Evolutionary conservation across 2,329 filamentous ascomycete genomes (phyloP).

Genomic region (Aspergillus cejpii): DNA sequence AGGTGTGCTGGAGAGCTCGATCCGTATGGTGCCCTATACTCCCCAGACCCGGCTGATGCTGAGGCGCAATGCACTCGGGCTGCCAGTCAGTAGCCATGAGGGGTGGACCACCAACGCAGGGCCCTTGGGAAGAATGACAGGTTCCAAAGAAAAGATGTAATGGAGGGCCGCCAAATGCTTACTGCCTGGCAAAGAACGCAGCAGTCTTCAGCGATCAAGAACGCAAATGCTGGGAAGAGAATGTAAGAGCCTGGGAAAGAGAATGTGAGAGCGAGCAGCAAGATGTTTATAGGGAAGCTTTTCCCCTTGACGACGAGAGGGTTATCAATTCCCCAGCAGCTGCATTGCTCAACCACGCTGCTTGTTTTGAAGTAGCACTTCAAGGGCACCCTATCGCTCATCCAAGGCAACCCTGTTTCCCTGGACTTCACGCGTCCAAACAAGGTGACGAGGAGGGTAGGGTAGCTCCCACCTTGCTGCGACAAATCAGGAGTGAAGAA

Average conservation of each 20-base stretch:
- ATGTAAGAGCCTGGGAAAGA: constrained; percentile 40
- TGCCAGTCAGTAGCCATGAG: constrained; percentile 39
- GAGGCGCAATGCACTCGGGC: constrained; percentile 35
- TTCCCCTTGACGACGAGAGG: constrained; percentile 26
- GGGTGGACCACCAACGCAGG: constrained; percentile 30
- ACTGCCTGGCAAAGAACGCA: constrained; percentile 36
- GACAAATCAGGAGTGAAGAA: constrained; percentile 36
- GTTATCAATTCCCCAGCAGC: constrained; percentile 26
- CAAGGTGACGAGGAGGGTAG: constrained; percentile 26
- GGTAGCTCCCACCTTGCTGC: constrained; percentile 28
- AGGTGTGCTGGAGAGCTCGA: constrained; percentile 38
- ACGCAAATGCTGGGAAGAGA: constrained; percentile 37
- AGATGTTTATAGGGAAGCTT: constrained; percentile 38
- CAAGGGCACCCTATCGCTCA: constrained; percentile 31
- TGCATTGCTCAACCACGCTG: constrained; percentile 33
- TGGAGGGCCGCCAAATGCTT: constrained; percentile 34
- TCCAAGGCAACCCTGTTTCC: constrained; percentile 28
- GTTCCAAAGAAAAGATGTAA: constrained; percentile 32
- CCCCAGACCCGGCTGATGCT: constrained; percentile 34
- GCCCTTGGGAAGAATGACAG: constrained; percentile 36
- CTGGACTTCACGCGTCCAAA: constrained; percentile 28
- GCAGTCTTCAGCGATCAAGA: constrained; percentile 32
- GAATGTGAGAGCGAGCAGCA: constrained; percentile 40
- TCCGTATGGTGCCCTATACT: constrained; percentile 32
- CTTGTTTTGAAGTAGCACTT: constrained; percentile 32